Conservation (phyloP, 495 filamentous ascomycete genomes). For the Lophiostoma macrostomum region DNA sequence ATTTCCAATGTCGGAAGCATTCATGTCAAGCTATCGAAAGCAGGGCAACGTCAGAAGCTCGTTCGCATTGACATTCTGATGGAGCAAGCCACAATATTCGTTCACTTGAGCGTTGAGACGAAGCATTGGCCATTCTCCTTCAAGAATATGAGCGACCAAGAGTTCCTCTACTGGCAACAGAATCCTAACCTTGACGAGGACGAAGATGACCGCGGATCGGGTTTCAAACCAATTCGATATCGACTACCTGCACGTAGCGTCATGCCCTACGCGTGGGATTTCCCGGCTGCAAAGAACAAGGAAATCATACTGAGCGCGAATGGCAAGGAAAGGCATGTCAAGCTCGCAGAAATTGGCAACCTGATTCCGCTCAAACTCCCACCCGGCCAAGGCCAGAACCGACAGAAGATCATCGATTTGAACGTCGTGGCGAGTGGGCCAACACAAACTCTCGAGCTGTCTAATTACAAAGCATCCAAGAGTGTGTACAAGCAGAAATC, state of each 20-base stretch:
- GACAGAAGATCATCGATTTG: constrained; percentile 86
- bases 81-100: constrained; percentile 87
- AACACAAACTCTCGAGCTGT: constrained; percentile 87
- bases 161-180: constrained; percentile 92
- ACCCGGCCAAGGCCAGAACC: constrained; percentile 51
- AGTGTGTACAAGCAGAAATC: constrained; percentile 89
- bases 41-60: constrained; percentile 81
- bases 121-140: constrained; percentile 98
- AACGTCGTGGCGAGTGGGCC: constrained; percentile 93
- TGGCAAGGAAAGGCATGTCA: constrained; percentile 82
- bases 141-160: constrained; percentile 93
- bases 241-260: constrained; percentile 92
- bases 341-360: constrained; percentile 94
- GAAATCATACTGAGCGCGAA: constrained; percentile 79
- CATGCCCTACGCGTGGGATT: constrained; percentile 99
- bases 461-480: constrained; percentile 91
- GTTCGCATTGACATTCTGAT: constrained; percentile 85
- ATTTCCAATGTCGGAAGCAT: constrained; percentile 89
- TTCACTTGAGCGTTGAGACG: constrained; percentile 83
- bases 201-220: constrained; percentile 69
- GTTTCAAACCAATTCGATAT: constrained; percentile 88
- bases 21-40: constrained; percentile 89
- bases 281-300: constrained; percentile 92
- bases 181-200: constrained; percentile 78
- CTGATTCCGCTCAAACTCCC: constrained; percentile 83